These are phyloP conservation scores for Cenchrus americanus DNA, from an alignment of 176 grass and related monocot genomes.

Conservation along the genomic window DNA sequence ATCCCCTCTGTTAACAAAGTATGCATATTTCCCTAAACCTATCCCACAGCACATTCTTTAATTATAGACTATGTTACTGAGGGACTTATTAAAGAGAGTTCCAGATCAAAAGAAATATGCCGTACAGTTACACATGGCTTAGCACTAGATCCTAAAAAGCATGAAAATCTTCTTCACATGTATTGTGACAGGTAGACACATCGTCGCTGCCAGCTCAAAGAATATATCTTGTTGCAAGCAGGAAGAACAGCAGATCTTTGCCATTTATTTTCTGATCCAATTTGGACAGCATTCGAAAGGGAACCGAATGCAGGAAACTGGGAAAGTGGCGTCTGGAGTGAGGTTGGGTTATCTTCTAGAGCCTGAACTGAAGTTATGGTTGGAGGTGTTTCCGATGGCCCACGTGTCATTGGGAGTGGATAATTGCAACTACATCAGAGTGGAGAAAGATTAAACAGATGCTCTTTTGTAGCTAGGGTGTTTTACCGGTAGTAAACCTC, in stretches of 20 bases:
- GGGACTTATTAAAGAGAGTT: background rate
- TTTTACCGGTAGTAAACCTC: no score
- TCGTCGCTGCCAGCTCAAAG: constrained; percentile 10
- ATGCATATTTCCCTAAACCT: background rate
- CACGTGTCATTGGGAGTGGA: no score
- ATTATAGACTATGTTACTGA: background rate
- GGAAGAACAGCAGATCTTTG: background rate
- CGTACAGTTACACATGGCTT: constrained; percentile 36
- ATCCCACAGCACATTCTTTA: background rate
- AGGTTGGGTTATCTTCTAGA: background rate
- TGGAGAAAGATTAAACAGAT: no score
- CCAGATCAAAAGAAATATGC: background rate
- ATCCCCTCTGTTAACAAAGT: background rate
- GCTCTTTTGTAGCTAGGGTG: no score
- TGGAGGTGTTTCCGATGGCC: no score
- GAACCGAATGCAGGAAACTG: background rate
- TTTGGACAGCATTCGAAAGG: background rate
- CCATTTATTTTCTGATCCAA: constrained; percentile 18
- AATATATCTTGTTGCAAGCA: background rate
- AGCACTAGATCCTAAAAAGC: background rate
- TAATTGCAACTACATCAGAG: no score
- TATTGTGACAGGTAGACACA: constrained; percentile 10
- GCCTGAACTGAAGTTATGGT: no score
- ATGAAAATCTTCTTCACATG: constrained; percentile 27
- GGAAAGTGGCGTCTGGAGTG: background rate